A percentile compares a stretch with the other conserved stretches of the same genome.
These are phyloP conservation scores for Colletotrichum truncatum DNA, from an alignment of 2,329 filamentous ascomycete genomes.

Conservation along the genomic window DNA sequence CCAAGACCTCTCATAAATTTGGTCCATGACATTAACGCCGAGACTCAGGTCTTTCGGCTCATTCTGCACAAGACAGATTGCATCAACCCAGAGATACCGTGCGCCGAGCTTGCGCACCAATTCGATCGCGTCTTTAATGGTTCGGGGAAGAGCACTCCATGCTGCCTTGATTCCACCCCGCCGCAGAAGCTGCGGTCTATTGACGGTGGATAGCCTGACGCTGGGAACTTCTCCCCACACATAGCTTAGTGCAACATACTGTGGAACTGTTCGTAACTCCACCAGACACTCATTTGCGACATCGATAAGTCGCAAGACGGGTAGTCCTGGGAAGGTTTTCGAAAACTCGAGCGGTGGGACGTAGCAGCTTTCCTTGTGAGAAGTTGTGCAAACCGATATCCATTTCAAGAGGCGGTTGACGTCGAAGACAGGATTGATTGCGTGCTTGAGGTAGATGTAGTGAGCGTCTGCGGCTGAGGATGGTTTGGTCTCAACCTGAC, in stretches of 20 bases:
- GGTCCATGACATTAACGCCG: slow-evolving; percentile 7
- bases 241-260: slow-evolving; percentile 6
- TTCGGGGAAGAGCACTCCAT: not conserved
- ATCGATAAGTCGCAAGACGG: not conserved
- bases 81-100: slow-evolving; percentile 30
- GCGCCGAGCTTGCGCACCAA: slow-evolving; percentile 4
- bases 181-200: not conserved
- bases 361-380: not conserved
- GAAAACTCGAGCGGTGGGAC: too few species aligned
- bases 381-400: not conserved
- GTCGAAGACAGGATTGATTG: not conserved
- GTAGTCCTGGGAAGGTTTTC: not conserved
- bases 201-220: not conserved
- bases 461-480: too few species aligned
- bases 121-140: slow-evolving; percentile 21
- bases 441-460: not conserved
- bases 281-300: not conserved
- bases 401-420: not conserved
- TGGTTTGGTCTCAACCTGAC: too few species aligned
- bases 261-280: not conserved
- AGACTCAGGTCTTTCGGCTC: not conserved
- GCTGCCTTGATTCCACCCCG: not conserved
- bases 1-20: not conserved
- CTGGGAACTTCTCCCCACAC: not conserved
- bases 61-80: slow-evolving; percentile 27